Percentiles rank a stretch among this genome's conserved stretches.
Evolutionary conservation across 768 basidiomycete species (phyloP).

Genomic region (Tricholoma saponaceum): DNA sequence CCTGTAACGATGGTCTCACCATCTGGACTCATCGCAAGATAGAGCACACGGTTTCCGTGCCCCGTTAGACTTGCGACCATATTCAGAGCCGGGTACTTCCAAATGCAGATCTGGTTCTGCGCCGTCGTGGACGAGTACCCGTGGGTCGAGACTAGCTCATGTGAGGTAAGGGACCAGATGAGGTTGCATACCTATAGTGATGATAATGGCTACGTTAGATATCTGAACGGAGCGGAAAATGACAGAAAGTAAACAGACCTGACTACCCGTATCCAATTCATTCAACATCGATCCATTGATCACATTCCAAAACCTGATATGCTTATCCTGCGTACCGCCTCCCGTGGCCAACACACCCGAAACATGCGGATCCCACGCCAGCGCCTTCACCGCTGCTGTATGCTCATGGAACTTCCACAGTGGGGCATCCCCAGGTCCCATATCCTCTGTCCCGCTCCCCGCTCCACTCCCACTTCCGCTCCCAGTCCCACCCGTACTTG

Average conservation of each 20-base stretch:
- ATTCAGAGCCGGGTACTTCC: conserved; percentile 90
- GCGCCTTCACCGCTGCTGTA: conserved; percentile 94
- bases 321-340: conserved; percentile 98
- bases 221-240: conserved; percentile 7
- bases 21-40: conserved; percentile 96
- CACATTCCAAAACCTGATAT: conserved; percentile 97
- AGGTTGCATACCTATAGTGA: conserved; percentile 85
- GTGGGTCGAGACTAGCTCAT: conserved; percentile 97
- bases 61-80: conserved; percentile 95
- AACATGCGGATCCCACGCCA: conserved; percentile 97
- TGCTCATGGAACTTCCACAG: conserved; percentile 97
- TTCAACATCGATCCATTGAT: conserved; percentile 79
- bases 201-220: conserved; percentile 5
- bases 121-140: conserved; percentile 92
- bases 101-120: conserved; percentile 95
- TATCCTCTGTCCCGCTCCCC: conserved; percentile 23
- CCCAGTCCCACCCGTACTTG: conserved; percentile 19
- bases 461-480: conserved; percentile 13
- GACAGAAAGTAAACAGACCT: conserved; percentile 54
- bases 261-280: conserved; percentile 92
- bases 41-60: conserved; percentile 91
- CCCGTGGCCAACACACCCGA: conserved; percentile 89
- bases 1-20: conserved; percentile 98
- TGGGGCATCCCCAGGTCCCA: conserved; percentile 50
- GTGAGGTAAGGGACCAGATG: conserved; percentile 92